Evolutionary conservation across 768 basidiomycete genomes (phyloP), one percentile per base, ranked within the genome.

Genomic region (Collybia sordida): DNA sequence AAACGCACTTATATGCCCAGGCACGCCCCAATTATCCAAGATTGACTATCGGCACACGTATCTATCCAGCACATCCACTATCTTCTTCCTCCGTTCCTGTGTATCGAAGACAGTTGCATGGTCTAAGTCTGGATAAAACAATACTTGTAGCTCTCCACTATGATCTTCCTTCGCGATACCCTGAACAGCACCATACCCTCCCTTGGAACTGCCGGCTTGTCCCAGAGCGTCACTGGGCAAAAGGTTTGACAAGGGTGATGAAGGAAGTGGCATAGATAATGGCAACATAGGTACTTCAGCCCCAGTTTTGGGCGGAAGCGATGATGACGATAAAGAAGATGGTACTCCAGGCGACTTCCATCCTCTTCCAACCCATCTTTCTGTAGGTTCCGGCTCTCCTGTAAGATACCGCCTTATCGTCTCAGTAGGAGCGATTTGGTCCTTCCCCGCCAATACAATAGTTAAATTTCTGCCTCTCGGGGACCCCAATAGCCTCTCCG

Each of bases 51-150:
- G 50, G 11, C 40, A 38, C 25, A 44, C 45, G 43, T 42, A 71
- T 15, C 62, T 54, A 22, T 54, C 54, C 7, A 74, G 49, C 25
- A 72, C 59, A 5, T 67, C 64, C 15, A 70, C 41, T 38, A 75
- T 22, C 17, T 57, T 52, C 34, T 44, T 50, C 25, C 64, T 62
- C 49, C 67, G 59, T 38, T 59, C 61, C 39, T 49, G 53, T 2
- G 62, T 64, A 52, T 74, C 73, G 55, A 77, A 74, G 18, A 73
- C 64, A 12, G 53, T 71, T 14, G 73, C 72, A 59, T 77, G 75
- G 46, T 75, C 74, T 19, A 74, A 50, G 3, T 42, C 56, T 2
- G 66, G 66, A 49, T 73, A 68, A 52, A 64, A 72, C 35, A 72
- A 42, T 15, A 75, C 73, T 50, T 75, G 66, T 46, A 72, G 34